Conservation (phyloP, 176 grass and related monocot genomes). For the Phyllostachys edulis region DNA sequence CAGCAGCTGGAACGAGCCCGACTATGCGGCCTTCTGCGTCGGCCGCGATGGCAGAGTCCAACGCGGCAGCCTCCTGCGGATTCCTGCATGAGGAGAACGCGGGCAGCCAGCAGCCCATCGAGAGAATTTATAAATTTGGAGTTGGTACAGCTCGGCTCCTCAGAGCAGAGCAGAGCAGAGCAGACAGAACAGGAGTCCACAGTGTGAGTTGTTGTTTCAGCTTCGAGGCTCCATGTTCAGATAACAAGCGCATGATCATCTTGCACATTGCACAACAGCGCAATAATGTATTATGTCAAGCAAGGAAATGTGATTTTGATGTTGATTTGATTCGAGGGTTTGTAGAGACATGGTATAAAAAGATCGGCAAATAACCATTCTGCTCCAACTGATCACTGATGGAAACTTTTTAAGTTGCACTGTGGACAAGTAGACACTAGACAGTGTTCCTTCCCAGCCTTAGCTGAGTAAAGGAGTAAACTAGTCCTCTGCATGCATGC, state of each 20-base stretch:
- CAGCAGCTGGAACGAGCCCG: too few relatives aligned
- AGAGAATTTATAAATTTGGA: not conserved
- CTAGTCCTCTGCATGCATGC: not conserved
- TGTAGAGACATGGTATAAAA: not conserved
- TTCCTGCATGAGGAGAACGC: constrained; percentile 4
- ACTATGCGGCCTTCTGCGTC: not conserved
- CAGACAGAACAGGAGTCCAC: not conserved
- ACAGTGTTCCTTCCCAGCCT: too few relatives aligned
- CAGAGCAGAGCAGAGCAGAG: not conserved
- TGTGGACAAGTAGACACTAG: too few relatives aligned
- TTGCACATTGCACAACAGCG: not conserved
- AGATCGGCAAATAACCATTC: not conserved
- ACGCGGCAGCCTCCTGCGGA: not conserved
- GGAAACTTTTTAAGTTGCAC: too few relatives aligned
- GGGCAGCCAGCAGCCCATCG: not conserved
- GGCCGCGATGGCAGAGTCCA: not conserved
- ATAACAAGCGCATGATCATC: not conserved
- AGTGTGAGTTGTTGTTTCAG: not conserved
- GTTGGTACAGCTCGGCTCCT: not conserved
- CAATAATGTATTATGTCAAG: not conserved
- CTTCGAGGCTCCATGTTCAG: not conserved
- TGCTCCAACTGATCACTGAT: too few relatives aligned
- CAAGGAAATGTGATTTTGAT: not conserved
- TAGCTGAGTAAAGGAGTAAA: too few relatives aligned
- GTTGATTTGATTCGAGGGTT: not conserved